Percentiles rank a stretch among this genome's conserved stretches.
Conservation (phyloP, 202 grass and related monocot genomes). For the Setaria italica region DNA sequence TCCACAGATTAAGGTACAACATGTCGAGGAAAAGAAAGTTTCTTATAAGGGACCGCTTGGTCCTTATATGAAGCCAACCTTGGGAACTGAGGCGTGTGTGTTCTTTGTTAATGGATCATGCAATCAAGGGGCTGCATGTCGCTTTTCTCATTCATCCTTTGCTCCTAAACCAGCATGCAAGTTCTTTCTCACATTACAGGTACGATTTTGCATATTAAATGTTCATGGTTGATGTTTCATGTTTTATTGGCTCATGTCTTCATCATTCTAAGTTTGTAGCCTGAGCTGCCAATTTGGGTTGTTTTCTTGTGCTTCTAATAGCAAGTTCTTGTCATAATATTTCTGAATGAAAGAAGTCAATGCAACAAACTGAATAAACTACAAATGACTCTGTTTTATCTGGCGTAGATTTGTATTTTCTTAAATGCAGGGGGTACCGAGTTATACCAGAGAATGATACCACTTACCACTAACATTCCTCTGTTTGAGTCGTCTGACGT, state of each 20-base stretch:
- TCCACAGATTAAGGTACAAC: slow-evolving; percentile 48
- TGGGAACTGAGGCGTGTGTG: slow-evolving; percentile 58
- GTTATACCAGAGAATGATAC: not conserved
- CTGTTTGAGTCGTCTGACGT: slow-evolving; percentile 32
- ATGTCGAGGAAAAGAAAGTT: slow-evolving; percentile 18
- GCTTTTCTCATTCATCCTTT: slow-evolving; percentile 77
- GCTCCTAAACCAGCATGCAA: slow-evolving; percentile 78
- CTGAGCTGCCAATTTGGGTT: not conserved
- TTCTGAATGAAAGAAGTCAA: slow-evolving; percentile 21
- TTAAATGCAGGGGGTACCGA: slow-evolving; percentile 25
- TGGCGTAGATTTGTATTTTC: slow-evolving; percentile 11
- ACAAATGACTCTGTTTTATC: not conserved
- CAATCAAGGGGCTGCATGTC: slow-evolving; percentile 61
- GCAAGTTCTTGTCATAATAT: not conserved
- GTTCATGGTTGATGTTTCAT: slow-evolving; percentile 34
- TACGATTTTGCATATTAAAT: slow-evolving; percentile 38
- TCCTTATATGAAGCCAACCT: slow-evolving; percentile 39
- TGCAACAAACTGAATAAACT: slow-evolving; percentile 1
- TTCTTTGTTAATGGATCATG: slow-evolving; percentile 77
- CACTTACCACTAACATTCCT: not conserved
- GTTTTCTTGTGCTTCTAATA: slow-evolving; percentile 21
- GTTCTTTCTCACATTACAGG: slow-evolving; percentile 84
- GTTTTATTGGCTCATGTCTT: slow-evolving; percentile 9
- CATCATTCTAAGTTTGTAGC: slow-evolving; percentile 5
- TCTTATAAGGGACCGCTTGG: slow-evolving; percentile 28